Conservation (phyloP, 176 grass and related monocot genomes). For the Musa beccarii region DNA sequence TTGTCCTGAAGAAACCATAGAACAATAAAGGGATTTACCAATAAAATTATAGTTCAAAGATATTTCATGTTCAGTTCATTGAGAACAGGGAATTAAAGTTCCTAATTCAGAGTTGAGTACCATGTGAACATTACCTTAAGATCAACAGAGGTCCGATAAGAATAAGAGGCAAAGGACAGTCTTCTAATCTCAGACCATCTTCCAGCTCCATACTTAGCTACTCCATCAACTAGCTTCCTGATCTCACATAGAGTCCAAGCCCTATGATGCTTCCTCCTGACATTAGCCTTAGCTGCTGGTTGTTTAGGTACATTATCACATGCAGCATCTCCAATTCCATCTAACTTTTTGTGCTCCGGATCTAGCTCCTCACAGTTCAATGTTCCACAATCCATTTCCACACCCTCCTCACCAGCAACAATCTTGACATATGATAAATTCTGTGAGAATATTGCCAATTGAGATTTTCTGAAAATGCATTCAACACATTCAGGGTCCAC, state of each 20-base stretch:
- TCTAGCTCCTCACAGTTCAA: conserved; percentile 11
- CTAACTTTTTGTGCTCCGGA: conserved; percentile 4
- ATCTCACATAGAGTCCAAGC: conserved; percentile 94
- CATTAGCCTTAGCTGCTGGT: conserved; percentile 1
- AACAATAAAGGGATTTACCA: neutral
- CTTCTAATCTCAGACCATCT: conserved; percentile 98
- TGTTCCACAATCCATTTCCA: conserved; percentile 22
- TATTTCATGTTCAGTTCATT: neutral
- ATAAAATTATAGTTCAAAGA: neutral
- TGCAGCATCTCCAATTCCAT: conserved; percentile 22
- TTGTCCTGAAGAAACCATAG: conserved; percentile 59
- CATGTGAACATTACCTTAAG: conserved; percentile 56
- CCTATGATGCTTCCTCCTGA: conserved; percentile 83
- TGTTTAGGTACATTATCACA: conserved; percentile 22
- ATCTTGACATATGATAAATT: conserved; percentile 25
- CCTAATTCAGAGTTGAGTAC: neutral
- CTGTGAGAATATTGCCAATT: neutral
- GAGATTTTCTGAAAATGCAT: neutral
- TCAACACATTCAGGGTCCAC: neutral
- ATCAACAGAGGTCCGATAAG: conserved; percentile 97
- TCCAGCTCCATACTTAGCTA: conserved; percentile 70
- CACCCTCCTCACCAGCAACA: conserved; percentile 23
- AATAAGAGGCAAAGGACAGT: conserved; percentile 69
- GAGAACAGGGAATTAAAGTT: neutral
- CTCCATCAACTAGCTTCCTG: conserved; percentile 84